These are phyloP conservation scores for Setaria viridis DNA, from an alignment of 202 grass and related monocot species.

Conservation along the genomic window DNA sequence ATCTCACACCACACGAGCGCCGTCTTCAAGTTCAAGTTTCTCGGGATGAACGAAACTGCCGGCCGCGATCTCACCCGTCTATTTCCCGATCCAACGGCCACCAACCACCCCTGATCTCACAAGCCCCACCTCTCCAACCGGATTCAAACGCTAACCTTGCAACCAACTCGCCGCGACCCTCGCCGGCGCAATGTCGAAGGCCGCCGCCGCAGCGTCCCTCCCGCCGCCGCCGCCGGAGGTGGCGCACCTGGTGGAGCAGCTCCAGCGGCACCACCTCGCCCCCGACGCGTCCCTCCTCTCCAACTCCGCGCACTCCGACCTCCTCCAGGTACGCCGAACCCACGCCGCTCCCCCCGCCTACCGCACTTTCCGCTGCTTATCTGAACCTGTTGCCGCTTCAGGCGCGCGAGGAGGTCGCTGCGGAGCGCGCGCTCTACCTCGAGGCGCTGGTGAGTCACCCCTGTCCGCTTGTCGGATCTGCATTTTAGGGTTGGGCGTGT, in stretches of 20 bases:
- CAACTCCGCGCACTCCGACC: constrained; percentile 75
- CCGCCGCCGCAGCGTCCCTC: constrained; percentile 52
- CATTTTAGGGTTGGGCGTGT: constrained; percentile 40
- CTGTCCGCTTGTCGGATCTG: constrained; percentile 23
- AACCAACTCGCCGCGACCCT: neutral
- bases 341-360: neutral
- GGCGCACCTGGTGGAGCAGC: constrained; percentile 78
- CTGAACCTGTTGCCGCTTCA: constrained; percentile 32
- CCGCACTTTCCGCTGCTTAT: neutral
- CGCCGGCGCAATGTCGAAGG: constrained; percentile 69
- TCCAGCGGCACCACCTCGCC: constrained; percentile 90
- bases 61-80: constrained; percentile 7
- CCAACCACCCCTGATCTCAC: neutral
- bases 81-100: constrained; percentile 31
- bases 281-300: constrained; percentile 89
- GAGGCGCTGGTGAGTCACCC: constrained; percentile 80
- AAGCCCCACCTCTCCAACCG: neutral
- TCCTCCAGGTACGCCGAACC: constrained; percentile 62
- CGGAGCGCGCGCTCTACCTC: constrained; percentile 80
- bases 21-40: neutral
- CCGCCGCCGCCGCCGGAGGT: constrained; percentile 79
- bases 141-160: constrained; percentile 12
- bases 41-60: neutral
- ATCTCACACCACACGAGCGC: neutral
- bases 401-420: constrained; percentile 89